phyloP scores from a whole-genome alignment of 2,329 filamentous ascomycete genomes.

The Claviceps quebecensis region DNA sequence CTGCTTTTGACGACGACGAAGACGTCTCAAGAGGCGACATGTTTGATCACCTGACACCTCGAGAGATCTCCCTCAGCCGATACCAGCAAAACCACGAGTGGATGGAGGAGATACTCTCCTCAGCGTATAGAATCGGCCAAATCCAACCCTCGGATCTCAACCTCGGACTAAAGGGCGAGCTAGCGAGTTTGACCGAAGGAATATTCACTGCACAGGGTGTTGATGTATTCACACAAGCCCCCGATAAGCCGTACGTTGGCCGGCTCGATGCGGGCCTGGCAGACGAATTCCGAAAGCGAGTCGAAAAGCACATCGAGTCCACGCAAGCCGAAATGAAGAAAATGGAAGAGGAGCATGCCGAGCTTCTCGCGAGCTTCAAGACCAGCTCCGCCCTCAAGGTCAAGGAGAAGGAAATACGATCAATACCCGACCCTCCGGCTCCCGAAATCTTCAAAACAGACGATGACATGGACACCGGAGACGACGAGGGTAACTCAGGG shows the following conservation, averaged over 20 bases:
- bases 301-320: conserved; percentile 55
- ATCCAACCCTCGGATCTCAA: conserved; percentile 81
- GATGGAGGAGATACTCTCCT: conserved; percentile 96
- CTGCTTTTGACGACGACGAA: conserved; percentile 69
- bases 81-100: conserved; percentile 96
- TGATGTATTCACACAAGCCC: conserved; percentile 29
- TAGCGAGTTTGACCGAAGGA: conserved; percentile 68
- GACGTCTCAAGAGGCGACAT: conserved; percentile 77
- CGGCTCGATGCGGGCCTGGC: conserved; percentile 63
- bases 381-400: conserved; percentile 54
- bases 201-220: conserved; percentile 57
- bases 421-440: conserved; percentile 45
- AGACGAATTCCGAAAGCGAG: conserved; percentile 70
- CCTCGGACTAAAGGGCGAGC: conserved; percentile 68
- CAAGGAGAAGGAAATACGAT: conserved; percentile 64
- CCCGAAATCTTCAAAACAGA: conserved; percentile 52
- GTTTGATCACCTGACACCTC: conserved; percentile 77
- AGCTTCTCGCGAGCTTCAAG: conserved; percentile 60
- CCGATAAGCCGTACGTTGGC: conserved; percentile 44
- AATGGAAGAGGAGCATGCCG: conserved; percentile 67
- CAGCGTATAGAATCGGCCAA: conserved; percentile 71
- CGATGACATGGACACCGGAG: conserved; percentile 35
- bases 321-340: conserved; percentile 71
- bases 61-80: conserved; percentile 73
- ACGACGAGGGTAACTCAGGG: conserved; percentile 25